These are phyloP conservation scores for Calycina herbarum DNA, from an alignment of 2,329 filamentous ascomycete species.

Conservation along the genomic window DNA sequence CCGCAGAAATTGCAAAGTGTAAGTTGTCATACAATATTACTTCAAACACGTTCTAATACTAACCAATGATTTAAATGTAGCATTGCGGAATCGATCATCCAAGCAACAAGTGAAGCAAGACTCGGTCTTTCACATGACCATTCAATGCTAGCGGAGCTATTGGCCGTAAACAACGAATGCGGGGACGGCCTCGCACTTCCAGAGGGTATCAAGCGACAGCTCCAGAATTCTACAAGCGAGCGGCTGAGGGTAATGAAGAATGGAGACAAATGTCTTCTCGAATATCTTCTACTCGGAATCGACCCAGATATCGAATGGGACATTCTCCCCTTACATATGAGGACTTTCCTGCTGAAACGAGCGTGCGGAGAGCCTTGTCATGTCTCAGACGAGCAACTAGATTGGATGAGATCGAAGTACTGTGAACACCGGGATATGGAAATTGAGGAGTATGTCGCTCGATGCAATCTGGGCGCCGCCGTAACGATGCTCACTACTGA, in stretches of 20 bases:
- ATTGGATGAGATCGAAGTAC: slow-evolving; percentile 38
- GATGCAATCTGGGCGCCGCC: slow-evolving; percentile 49
- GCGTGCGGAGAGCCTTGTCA: slow-evolving; percentile 35
- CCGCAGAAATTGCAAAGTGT: slow-evolving; percentile 19
- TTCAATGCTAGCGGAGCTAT: slow-evolving; percentile 21
- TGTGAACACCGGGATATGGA: slow-evolving; percentile 20
- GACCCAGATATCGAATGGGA: slow-evolving; percentile 30
- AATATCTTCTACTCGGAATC: slow-evolving; percentile 24
- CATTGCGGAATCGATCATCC: slow-evolving; percentile 28
- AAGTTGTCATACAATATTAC: neutral
- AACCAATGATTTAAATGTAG: neutral
- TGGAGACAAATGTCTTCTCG: slow-evolving; percentile 20
- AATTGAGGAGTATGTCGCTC: slow-evolving; percentile 46
- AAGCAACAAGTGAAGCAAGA: slow-evolving; percentile 25
- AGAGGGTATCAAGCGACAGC: slow-evolving; percentile 27
- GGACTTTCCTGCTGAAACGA: slow-evolving; percentile 14
- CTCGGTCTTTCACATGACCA: slow-evolving; percentile 28
- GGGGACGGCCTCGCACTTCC: slow-evolving; percentile 16
- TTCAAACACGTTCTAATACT: neutral
- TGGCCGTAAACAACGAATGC: slow-evolving; percentile 10
- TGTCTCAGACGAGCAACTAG: slow-evolving; percentile 42
- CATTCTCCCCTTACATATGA: slow-evolving; percentile 18
- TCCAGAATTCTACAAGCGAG: slow-evolving; percentile 21
- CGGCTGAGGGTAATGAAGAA: slow-evolving; percentile 18
- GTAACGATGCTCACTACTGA: slow-evolving; percentile 41